These are phyloP conservation scores for Metarhizium humberi DNA, from an alignment of 2,329 filamentous ascomycete genomes.

Conservation along the genomic window DNA sequence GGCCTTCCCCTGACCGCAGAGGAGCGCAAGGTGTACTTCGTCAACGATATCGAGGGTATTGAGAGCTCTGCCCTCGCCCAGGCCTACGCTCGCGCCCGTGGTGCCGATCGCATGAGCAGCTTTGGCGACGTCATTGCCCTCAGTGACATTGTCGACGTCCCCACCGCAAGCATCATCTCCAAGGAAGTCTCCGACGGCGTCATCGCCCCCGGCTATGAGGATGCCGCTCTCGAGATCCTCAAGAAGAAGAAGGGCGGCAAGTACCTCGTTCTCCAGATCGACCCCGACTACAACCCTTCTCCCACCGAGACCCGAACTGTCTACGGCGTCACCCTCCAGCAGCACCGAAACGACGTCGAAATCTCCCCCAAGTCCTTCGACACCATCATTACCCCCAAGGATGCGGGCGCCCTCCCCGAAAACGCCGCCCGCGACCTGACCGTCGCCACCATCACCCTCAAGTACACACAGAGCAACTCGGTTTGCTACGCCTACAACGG, in stretches of 20 bases:
- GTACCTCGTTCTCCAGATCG: constrained; percentile 93
- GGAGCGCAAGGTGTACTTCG: constrained; percentile 97
- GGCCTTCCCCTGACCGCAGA: constrained; percentile 76
- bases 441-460: constrained; percentile 91
- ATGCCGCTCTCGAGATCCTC: constrained; percentile 80
- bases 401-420: constrained; percentile 62
- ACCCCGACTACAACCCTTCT: constrained; percentile 72
- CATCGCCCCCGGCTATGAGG: constrained; percentile 79
- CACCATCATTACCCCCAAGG: constrained; percentile 79
- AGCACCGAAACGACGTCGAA: constrained; percentile 85
- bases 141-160: constrained; percentile 80
- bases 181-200: constrained; percentile 97
- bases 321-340: constrained; percentile 79
- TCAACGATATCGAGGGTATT: constrained; percentile 86
- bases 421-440: constrained; percentile 81
- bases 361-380: constrained; percentile 81
- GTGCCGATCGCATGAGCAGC: constrained; percentile 96
- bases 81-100: constrained; percentile 90
- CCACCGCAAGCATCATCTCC: constrained; percentile 94
- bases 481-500: constrained; percentile 95
- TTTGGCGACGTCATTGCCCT: constrained; percentile 96
- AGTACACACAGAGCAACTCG: constrained; percentile 98
- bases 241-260: constrained; percentile 98
- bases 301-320: constrained; percentile 79
- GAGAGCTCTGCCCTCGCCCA: constrained; percentile 81